phyloP scores from a whole-genome alignment of 257 asterid genomes.

The Solanum sejunctum region DNA sequence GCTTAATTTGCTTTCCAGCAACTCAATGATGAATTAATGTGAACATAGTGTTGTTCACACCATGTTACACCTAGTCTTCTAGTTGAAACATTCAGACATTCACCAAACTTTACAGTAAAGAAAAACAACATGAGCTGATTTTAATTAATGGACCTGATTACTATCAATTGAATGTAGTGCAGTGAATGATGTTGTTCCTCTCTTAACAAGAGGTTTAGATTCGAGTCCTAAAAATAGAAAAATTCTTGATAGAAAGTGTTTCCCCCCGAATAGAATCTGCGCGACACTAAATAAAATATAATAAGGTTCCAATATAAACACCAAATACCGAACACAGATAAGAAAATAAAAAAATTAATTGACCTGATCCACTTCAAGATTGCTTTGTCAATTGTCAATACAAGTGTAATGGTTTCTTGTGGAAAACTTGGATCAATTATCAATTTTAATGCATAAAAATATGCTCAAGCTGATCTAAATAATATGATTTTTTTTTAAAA shows the following conservation, averaged over 20 bases:
- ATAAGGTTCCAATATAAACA: no score
- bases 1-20: not conserved
- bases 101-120: constrained; percentile 15
- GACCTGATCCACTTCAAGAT: constrained; percentile 20
- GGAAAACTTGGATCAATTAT: not conserved
- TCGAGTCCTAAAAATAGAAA: no score
- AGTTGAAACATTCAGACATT: not conserved
- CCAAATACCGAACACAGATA: fast-evolving
- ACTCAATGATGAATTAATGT: not conserved
- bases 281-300: no score
- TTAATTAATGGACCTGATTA: not conserved
- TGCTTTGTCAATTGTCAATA: not conserved
- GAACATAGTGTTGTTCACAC: not conserved
- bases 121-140: constrained; percentile 3
- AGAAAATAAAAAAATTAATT: not conserved
- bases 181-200: no score
- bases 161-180: no score
- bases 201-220: no score
- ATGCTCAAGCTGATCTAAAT: not conserved
- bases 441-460: not conserved
- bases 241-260: no score
- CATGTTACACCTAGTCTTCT: not conserved
- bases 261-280: no score
- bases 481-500: not conserved
- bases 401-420: not conserved